Conservation (phyloP, 139 green algal species). For the Chlamydomonas sp. region DNA sequence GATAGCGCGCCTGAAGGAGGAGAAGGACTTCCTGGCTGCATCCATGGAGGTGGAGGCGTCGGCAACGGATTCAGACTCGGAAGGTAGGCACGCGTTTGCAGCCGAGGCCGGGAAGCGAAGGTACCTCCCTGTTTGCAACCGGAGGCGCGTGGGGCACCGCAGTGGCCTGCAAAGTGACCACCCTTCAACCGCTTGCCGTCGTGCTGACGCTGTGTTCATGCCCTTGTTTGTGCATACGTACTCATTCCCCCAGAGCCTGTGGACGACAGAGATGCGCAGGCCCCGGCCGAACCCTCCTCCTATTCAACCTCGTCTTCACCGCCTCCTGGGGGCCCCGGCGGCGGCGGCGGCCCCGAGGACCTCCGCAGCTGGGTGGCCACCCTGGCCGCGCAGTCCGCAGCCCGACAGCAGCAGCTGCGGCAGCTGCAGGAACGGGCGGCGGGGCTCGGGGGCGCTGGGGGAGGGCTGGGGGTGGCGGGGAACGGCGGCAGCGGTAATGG, state of each 20-base stretch:
- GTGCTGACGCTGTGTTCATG: no score
- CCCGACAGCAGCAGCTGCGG: neutral
- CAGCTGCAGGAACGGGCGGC: neutral
- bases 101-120: neutral
- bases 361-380: slow-evolving; percentile 11
- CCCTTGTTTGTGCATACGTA: no score
- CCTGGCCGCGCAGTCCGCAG: neutral
- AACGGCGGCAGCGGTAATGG: no score
- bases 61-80: neutral
- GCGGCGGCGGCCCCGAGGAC: slow-evolving; percentile 6
- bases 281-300: neutral
- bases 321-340: no score
- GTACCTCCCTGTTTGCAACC: neutral
- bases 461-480: no score
- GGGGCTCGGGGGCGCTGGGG: no score
- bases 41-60: neutral
- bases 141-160: no score
- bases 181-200: no score
- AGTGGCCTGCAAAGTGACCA: no score
- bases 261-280: no score
- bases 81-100: neutral
- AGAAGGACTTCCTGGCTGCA: neutral
- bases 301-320: neutral
- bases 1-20: slow-evolving; percentile 4
- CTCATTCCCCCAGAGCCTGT: no score